Conservation (phyloP, 1,284 basidiomycete genomes). For the Crepidotus sp. region DNA sequence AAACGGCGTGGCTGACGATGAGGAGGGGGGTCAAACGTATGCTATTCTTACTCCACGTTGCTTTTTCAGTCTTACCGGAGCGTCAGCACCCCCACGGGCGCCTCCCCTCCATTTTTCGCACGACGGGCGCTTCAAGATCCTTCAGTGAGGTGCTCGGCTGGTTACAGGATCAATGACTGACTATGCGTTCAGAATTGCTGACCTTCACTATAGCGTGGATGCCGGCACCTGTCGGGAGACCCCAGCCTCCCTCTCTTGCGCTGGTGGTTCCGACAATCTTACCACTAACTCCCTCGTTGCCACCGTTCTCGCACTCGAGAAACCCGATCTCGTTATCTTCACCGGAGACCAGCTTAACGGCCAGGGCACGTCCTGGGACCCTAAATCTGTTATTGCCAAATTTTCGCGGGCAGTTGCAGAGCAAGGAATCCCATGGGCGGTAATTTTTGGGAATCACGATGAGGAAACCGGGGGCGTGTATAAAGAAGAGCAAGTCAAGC, state of each 20-base stretch:
- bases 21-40: constrained; percentile 59
- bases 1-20: constrained; percentile 52
- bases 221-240: constrained; percentile 66
- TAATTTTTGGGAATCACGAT: constrained; percentile 91
- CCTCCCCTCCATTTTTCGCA: constrained; percentile 73
- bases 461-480: constrained; percentile 54
- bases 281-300: constrained; percentile 58
- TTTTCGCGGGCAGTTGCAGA: constrained; percentile 73
- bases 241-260: constrained; percentile 34
- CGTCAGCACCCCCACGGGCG: constrained; percentile 54
- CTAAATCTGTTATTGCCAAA: constrained; percentile 79
- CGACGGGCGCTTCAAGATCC: constrained; percentile 78
- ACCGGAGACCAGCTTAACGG: constrained; percentile 83
- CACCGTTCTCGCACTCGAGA: constrained; percentile 69
- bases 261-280: constrained; percentile 55
- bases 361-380: constrained; percentile 83
- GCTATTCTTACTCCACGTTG: constrained; percentile 1
- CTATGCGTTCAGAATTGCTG: no score
- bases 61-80: neutral
- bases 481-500: constrained; percentile 57
- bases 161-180: no score
- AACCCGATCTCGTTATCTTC: constrained; percentile 87
- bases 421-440: constrained; percentile 79
- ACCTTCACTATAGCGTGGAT: constrained; percentile 80
- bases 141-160: no score